Evolutionary conservation across 2,329 filamentous ascomycete species (phyloP).

Genomic region (Paraphoma chrysanthemicola): DNA sequence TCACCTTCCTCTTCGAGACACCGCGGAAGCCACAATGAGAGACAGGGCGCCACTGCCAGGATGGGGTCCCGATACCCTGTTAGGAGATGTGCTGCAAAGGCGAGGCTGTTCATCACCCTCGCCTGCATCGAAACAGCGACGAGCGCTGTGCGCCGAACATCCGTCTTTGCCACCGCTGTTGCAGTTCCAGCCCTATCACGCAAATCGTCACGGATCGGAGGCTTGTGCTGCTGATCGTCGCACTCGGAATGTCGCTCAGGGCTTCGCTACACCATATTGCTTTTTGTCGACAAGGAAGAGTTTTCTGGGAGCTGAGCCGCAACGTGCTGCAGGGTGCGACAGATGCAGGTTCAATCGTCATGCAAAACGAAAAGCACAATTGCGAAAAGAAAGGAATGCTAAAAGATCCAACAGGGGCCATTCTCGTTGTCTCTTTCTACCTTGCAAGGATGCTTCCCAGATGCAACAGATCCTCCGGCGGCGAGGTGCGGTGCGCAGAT

Average conservation of each 20-base stretch:
- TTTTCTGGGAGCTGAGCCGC: slow-evolving; percentile 21
- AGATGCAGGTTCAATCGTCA: slow-evolving; percentile 4
- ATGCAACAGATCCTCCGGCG: not conserved
- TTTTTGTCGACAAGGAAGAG: slow-evolving; percentile 19
- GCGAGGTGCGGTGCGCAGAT: not conserved
- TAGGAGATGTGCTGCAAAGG: not conserved
- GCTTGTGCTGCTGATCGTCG: not conserved
- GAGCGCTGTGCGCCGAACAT: not conserved
- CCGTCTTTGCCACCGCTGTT: not conserved
- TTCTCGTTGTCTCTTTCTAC: too few species aligned
- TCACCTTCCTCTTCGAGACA: not conserved
- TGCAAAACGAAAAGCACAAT: not conserved
- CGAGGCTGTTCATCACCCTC: not conserved
- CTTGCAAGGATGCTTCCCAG: not conserved
- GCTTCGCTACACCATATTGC: slow-evolving; percentile 13
- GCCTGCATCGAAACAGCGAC: not conserved
- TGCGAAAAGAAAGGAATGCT: not conserved
- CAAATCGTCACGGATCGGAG: not conserved
- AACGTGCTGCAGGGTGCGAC: slow-evolving; percentile 13
- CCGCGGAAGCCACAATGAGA: not conserved
- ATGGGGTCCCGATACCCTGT: not conserved
- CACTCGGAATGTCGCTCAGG: not conserved
- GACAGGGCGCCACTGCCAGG: not conserved
- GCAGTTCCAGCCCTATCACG: not conserved
- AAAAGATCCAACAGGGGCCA: not conserved